phyloP scores from a whole-genome alignment of 108 stramenopile genomes.

The Pseudonitzschia multistriata region DNA sequence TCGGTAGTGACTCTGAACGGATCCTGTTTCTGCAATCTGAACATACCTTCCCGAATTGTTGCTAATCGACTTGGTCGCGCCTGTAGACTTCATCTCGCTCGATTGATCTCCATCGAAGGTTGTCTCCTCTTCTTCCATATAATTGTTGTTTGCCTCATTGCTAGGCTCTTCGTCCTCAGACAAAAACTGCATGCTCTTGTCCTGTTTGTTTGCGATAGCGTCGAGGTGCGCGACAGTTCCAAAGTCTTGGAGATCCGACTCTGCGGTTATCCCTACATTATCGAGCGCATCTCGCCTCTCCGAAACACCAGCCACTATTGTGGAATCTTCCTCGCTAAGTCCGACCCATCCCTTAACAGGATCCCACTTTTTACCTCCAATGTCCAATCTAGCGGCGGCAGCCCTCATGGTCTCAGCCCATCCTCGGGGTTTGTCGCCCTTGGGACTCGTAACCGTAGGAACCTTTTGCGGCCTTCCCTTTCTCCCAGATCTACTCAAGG shows the following conservation, averaged over 20 bases:
- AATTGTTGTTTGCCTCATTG: slow-evolving; percentile 6
- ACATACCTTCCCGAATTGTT: slow-evolving; percentile 31
- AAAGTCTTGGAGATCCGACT: slow-evolving; percentile 34
- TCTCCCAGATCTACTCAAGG: neutral
- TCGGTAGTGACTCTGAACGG: slow-evolving; percentile 38
- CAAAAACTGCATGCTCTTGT: neutral
- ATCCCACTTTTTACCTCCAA: slow-evolving; percentile 55
- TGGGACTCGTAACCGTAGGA: neutral
- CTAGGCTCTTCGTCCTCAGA: slow-evolving; percentile 9
- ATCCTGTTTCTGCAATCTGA: slow-evolving; percentile 49
- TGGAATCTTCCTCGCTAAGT: slow-evolving; percentile 22
- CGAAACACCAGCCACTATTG: slow-evolving; percentile 12
- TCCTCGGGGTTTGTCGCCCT: slow-evolving; percentile 31
- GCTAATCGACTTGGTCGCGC: slow-evolving; percentile 9
- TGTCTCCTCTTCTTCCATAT: neutral
- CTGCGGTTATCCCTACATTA: slow-evolving; percentile 13
- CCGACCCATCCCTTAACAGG: slow-evolving; percentile 61
- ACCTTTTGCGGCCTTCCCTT: neutral
- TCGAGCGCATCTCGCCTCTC: neutral
- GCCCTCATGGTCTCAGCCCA: slow-evolving; percentile 79
- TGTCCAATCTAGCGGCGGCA: slow-evolving; percentile 44
- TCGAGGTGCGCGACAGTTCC: slow-evolving; percentile 15
- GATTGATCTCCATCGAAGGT: slow-evolving; percentile 15
- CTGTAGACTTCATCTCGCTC: too few relatives aligned
- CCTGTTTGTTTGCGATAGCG: neutral